Evolutionary conservation across 2,329 filamentous ascomycete genomes (phyloP).

Genomic region (Aspergillus carbonarius): DNA sequence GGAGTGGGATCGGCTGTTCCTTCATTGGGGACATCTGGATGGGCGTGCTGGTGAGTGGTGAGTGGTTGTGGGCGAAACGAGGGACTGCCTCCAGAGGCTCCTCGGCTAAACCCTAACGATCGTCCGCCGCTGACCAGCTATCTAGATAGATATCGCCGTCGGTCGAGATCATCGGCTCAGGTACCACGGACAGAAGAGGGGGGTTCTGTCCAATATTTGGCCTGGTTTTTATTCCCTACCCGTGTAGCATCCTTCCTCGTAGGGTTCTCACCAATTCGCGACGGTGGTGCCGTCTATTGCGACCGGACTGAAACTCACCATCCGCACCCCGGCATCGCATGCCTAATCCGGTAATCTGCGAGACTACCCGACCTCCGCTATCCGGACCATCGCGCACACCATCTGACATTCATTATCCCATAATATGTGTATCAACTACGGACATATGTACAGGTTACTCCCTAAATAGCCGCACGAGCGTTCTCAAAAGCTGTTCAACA

Average conservation of each 20-base stretch:
- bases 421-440: not conserved
- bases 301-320: not conserved
- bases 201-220: too few relatives aligned
- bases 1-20: not conserved
- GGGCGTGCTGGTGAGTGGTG: not conserved
- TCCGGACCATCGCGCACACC: not conserved
- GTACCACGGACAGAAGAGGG: too few relatives aligned
- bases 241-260: not conserved
- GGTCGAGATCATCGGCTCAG: too few relatives aligned
- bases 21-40: not conserved
- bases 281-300: not conserved
- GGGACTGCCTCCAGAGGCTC: conserved; percentile 26
- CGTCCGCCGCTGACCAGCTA: conserved; percentile 1
- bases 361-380: not conserved
- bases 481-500: too few relatives aligned
- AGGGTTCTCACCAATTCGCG: not conserved
- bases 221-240: not conserved
- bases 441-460: not conserved
- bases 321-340: conserved; percentile 8
- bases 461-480: too few relatives aligned
- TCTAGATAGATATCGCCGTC: not conserved
- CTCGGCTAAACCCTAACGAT: conserved; percentile 43
- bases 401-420: not conserved
- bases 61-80: conserved; percentile 15
- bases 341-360: conserved; percentile 18